These are phyloP conservation scores for Vaccinium vitisidaea DNA, from an alignment of 148 eudicot species.

Conservation along the genomic window DNA sequence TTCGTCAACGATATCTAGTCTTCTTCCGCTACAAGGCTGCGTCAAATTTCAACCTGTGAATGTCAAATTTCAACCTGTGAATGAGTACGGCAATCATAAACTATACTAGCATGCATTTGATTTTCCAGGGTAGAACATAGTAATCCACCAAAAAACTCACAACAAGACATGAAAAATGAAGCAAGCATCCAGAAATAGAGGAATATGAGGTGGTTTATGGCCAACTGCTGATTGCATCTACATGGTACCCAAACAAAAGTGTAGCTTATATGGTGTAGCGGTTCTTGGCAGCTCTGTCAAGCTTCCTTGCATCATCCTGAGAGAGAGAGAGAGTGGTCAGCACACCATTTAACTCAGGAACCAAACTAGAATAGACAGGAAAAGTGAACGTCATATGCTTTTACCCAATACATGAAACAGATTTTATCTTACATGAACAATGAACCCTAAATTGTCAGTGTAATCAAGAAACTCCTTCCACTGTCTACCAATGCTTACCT, in stretches of 20 bases:
- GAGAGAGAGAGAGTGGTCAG: not conserved
- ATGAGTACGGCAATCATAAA: too few species aligned
- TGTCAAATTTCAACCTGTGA: too few species aligned
- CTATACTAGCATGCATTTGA: too few species aligned
- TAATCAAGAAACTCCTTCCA: conserved; percentile 79
- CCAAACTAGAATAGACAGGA: not conserved
- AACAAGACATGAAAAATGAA: not conserved
- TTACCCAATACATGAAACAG: not conserved
- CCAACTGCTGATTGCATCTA: not conserved
- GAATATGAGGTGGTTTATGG: not conserved
- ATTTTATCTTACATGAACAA: conserved; percentile 61
- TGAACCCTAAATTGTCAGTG: conserved; percentile 62
- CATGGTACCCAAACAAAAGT: not conserved
- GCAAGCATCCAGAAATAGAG: not conserved
- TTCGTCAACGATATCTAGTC: too few species aligned
- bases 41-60: too few species aligned
- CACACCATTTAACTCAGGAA: not conserved
- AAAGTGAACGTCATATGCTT: not conserved
- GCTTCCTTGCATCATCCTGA: conserved; percentile 85
- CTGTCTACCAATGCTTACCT: conserved; percentile 79
- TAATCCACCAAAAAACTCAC: not conserved
- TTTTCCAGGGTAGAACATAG: too few species aligned
- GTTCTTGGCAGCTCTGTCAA: conserved; percentile 66
- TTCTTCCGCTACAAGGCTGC: too few species aligned
- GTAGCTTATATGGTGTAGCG: conserved; percentile 50